Base-by-base conservation (phyloP, 352 stramenopile genomes). In the Pythium diclinum region DNA sequence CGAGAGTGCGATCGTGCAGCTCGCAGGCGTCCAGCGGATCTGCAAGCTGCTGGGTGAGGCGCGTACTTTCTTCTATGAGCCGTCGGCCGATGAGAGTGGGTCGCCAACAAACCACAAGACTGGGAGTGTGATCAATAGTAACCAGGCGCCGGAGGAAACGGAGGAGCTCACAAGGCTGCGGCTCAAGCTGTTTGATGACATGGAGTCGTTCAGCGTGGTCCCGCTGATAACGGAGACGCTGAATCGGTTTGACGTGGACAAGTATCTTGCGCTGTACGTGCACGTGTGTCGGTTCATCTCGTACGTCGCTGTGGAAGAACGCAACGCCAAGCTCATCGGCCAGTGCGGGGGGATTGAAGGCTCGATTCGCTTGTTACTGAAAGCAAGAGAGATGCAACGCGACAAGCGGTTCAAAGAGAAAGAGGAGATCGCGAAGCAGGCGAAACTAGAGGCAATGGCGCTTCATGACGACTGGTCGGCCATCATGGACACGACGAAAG, bases 281-380 rank as follows among this genome's bases (percentile, higher is more conserved):
- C 77, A 88, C 58, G 69, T 83, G 5, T 84, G 77, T 54, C 75
- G 81, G 44, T 89, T 87, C 62, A 79, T 88, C 55, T 77, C 77
- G 34, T 87, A 82, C 40, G 74, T 88, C 42, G 77, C 81, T 10
- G 49, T 78, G 14, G 73, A 81, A 74, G 78, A 85, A 54, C 77
- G 75, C 10, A 80, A 87, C 36, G 59, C 76, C 14, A 92, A 90
- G 63, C 23, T 90, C 11, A 72, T 85, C 1, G 81, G 79, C 0
- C 83, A 90, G 57, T 61, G 55, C 19, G 83, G 83, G 17, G 81
- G 81, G 16, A 77, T 88, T 21, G 66, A 90, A 74, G 83, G 81
- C 25, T 74, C 76, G 14, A 83, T 90, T 32, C 73, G 69, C 2
- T 67, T 90, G 48, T 65, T 92, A 7, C 82, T 87, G 56, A 77